These are phyloP conservation scores for Xylaria sp. DNA, from an alignment of 2,329 filamentous ascomycete species.

Conservation along the genomic window DNA sequence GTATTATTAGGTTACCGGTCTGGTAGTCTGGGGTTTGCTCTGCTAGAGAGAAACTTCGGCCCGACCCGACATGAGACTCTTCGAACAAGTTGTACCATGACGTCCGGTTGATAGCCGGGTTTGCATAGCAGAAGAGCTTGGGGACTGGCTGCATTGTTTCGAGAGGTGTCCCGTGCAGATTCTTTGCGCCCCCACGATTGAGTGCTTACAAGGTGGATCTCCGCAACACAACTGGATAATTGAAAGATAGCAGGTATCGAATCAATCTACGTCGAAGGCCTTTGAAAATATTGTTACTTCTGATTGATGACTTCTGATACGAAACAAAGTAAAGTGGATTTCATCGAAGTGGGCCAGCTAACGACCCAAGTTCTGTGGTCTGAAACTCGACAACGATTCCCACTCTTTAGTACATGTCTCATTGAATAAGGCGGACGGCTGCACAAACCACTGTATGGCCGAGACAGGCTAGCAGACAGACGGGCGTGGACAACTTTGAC, in stretches of 20 bases:
- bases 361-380: constrained; percentile 37
- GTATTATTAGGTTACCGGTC: constrained; percentile 34
- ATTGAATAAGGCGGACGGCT: constrained; percentile 51
- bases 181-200: background rate
- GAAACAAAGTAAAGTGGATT: constrained; percentile 11
- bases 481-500: constrained; percentile 31
- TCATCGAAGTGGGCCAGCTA: constrained; percentile 37
- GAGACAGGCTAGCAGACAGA: constrained; percentile 37
- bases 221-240: background rate
- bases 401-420: constrained; percentile 40
- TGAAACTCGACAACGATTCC: constrained; percentile 45
- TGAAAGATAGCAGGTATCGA: background rate
- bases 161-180: background rate
- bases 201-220: background rate
- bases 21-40: constrained; percentile 29
- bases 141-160: background rate
- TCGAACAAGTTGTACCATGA: constrained; percentile 11
- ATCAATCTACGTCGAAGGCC: background rate
- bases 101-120: constrained; percentile 12
- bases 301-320: constrained; percentile 15
- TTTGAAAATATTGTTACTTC: background rate
- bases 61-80: constrained; percentile 33
- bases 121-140: constrained; percentile 1
- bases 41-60: constrained; percentile 23
- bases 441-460: constrained; percentile 52